Evolutionary conservation across 495 filamentous ascomycete genomes (phyloP).

Genomic region (Cryomyces minteri): DNA sequence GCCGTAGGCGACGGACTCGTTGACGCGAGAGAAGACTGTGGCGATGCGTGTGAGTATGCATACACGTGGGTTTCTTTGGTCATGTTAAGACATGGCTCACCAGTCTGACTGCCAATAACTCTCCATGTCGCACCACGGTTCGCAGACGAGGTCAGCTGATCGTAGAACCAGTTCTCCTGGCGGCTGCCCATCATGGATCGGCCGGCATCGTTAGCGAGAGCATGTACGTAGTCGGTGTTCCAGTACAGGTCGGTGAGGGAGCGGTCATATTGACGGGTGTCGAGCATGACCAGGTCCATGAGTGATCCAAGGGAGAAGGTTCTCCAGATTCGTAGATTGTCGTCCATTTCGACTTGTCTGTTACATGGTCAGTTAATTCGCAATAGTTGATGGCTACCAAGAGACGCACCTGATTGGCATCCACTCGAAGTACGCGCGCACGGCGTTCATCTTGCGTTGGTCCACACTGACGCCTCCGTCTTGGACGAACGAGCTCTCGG

Average conservation of each 20-base stretch:
- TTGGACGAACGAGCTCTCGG: slow-evolving; percentile 37
- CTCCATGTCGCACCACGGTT: slow-evolving; percentile 40
- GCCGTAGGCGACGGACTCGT: slow-evolving; percentile 25
- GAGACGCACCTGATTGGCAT: slow-evolving; percentile 21
- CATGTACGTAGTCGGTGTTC: slow-evolving; percentile 37
- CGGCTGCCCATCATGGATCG: slow-evolving; percentile 43
- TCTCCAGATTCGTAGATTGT: slow-evolving; percentile 52
- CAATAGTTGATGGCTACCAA: neutral
- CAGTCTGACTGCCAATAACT: slow-evolving; percentile 43
- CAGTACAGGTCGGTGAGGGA: slow-evolving; percentile 29
- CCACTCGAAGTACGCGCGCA: slow-evolving; percentile 58
- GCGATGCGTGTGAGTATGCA: neutral
- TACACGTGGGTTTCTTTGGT: neutral
- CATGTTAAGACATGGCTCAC: neutral
- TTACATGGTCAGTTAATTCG: slow-evolving; percentile 5
- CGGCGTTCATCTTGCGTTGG: slow-evolving; percentile 50
- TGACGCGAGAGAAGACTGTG: slow-evolving; percentile 35
- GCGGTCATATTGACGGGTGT: slow-evolving; percentile 49
- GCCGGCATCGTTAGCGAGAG: slow-evolving; percentile 35
- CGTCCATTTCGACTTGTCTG: slow-evolving; percentile 48
- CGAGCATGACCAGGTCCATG: slow-evolving; percentile 49
- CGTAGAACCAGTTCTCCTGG: slow-evolving; percentile 55
- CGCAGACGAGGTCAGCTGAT: slow-evolving; percentile 31
- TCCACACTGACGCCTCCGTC: slow-evolving; percentile 42
- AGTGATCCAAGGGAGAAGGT: slow-evolving; percentile 43